These are phyloP conservation scores for Aspergillus sp. DNA, from an alignment of 2,329 filamentous ascomycete species.

Conservation along the genomic window DNA sequence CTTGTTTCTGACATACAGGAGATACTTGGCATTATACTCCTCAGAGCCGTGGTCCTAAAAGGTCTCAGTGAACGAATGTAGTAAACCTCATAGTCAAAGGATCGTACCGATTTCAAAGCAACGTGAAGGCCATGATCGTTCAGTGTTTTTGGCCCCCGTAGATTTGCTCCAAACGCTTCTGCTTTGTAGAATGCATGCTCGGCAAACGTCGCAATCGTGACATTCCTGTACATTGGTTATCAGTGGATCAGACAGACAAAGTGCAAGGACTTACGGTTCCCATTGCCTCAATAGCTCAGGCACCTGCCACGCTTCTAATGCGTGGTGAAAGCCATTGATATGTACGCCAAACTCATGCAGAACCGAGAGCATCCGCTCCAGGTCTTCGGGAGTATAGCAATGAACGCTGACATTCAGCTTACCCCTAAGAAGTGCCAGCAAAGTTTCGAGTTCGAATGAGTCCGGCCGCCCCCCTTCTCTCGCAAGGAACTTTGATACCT, in stretches of 20 bases:
- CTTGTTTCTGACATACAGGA: not conserved
- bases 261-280: not conserved
- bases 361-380: conserved; percentile 62
- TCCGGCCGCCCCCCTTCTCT: conserved; percentile 25
- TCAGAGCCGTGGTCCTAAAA: conserved; percentile 8
- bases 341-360: conserved; percentile 70
- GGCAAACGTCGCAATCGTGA: conserved; percentile 62
- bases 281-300: not conserved
- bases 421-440: conserved; percentile 63
- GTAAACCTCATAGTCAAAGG: no score
- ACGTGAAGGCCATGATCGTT: conserved; percentile 67
- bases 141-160: conserved; percentile 65
- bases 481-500: not conserved
- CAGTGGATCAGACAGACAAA: not conserved
- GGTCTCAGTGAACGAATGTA: no score
- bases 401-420: conserved; percentile 71
- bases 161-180: conserved; percentile 64
- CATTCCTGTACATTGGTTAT: conserved; percentile 28
- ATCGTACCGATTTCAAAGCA: conserved; percentile 62
- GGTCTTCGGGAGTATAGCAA: conserved; percentile 68
- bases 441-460: conserved; percentile 62
- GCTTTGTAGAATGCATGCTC: conserved; percentile 74
- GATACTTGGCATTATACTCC: not conserved
- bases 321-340: conserved; percentile 68
- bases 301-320: conserved; percentile 49